These are phyloP conservation scores for Pleurozium schreberi DNA, from an alignment of 225 moss, liverwort and hornwort genomes.

Conservation along the genomic window DNA sequence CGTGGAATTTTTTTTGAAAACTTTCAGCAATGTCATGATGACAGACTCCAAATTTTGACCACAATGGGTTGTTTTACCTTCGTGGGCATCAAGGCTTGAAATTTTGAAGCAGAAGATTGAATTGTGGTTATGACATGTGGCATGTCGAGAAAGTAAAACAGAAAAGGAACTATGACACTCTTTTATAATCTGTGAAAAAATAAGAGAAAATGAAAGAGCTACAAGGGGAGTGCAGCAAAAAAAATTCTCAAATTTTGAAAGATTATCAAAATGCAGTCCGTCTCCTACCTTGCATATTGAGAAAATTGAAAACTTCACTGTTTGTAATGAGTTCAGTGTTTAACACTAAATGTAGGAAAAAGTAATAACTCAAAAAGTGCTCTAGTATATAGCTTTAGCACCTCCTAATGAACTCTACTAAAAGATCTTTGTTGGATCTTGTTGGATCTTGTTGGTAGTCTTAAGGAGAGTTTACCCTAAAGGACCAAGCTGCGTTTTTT, in stretches of 20 bases:
- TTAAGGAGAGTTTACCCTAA: too few relatives aligned
- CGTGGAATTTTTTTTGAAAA: too few relatives aligned
- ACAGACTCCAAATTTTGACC: too few relatives aligned
- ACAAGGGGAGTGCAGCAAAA: accelerated
- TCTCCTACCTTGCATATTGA: accelerated
- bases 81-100: background rate
- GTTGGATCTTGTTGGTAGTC: too few relatives aligned
- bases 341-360: too few relatives aligned
- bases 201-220: accelerated
- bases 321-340: too few relatives aligned
- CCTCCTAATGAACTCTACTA: too few relatives aligned
- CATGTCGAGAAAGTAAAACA: accelerated
- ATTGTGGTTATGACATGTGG: background rate
- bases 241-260: background rate
- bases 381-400: accelerated
- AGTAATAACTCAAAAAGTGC: background rate
- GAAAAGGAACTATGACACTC: background rate
- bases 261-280: background rate
- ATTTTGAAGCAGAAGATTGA: background rate
- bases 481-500: too few relatives aligned
- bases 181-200: accelerated
- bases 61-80: too few relatives aligned
- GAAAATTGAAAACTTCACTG: background rate
- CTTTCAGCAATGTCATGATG: too few relatives aligned
- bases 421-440: too few relatives aligned